These are phyloP conservation scores for Luffa acutangula DNA, from an alignment of 306 rosid genomes.

Conservation along the genomic window DNA sequence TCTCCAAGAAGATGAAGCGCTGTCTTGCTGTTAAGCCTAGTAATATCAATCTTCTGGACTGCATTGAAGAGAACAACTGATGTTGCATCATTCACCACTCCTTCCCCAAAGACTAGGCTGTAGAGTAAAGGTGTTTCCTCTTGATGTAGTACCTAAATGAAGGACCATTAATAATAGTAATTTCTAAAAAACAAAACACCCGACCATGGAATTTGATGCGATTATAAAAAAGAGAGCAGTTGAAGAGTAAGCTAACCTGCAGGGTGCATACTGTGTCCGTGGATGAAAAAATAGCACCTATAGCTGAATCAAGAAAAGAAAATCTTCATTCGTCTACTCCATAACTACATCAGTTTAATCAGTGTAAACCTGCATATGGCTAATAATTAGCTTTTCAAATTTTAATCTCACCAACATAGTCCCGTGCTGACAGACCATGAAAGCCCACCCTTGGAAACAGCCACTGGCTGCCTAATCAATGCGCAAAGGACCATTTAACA, in stretches of 20 bases:
- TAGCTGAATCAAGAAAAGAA: conserved; percentile 40
- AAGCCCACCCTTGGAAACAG: conserved; percentile 71
- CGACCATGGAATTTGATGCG: conserved; percentile 1
- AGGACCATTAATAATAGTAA: conserved; percentile 6
- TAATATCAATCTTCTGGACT: conserved; percentile 64
- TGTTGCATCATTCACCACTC: conserved; percentile 92
- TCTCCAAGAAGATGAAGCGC: conserved; percentile 37
- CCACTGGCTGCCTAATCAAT: conserved; percentile 71
- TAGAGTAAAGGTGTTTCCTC: conserved; percentile 81
- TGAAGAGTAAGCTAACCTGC: conserved; percentile 54
- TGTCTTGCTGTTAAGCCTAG: conserved; percentile 17
- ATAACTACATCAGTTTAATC: background rate
- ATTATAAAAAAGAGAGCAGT: conserved; percentile 17
- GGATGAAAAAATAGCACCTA: conserved; percentile 83
- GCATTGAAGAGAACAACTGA: conserved; percentile 88
- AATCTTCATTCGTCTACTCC: background rate
- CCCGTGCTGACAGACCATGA: conserved; percentile 35
- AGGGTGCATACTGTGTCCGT: conserved; percentile 90
- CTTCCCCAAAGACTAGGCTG: conserved; percentile 95
- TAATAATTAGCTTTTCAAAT: background rate
- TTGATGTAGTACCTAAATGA: conserved; percentile 66
- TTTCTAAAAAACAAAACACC: background rate
- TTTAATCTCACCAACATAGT: conserved; percentile 57
- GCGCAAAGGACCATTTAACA: conserved; percentile 3
- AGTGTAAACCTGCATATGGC: background rate